Evolutionary conservation across 768 basidiomycete species (phyloP), one percentile per base, ranked within the genome.

Genomic region (Rhizopogon sp.): DNA sequence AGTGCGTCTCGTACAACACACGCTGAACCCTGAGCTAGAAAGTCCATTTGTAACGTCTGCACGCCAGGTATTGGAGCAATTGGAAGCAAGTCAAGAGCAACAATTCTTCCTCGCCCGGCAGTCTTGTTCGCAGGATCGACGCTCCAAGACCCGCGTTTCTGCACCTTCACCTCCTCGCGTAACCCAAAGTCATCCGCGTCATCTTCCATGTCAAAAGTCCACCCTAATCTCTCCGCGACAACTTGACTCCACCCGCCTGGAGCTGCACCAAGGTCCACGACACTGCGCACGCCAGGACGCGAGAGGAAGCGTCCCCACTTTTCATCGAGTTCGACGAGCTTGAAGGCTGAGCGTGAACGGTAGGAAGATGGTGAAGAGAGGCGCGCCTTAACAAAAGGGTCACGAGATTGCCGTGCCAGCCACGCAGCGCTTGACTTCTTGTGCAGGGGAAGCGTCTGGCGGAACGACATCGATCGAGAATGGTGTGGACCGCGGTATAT

Each of bases 181-280:
- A 49, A 46, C 11, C 50, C 46, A 37, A 17, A 49, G n/a, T 41
- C 39, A 6, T 29, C 43, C 5, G 31, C 39, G 20, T 31, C 53
- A 51, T 44, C 39, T 1, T 25, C 25, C 25, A 33, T 33, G 41
- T 56, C 52, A 42, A 54, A 33, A 22, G 50, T 29, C 77, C 80
- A 83, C 3, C 85, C 84, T n/a, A 90, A 65, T 54, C 81, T 79
- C 33, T 74, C 75, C 0, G 83, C 79, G 13, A 83, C 84, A 10
- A 93, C 93, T 65, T 97, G 94, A 49, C 87, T 88, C 95, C 96
- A 98, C 0, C 93, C 93, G 0, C 94, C 94, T 0, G 95, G 96
- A 0, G 93, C 91, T 0, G 90, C 90, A 14, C 96, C 95, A 20
- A 97, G 80, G 69, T 97, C 95, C 1, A 95, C 83, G 0, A 96